Percentiles rank a stretch among this genome's conserved stretches.
Conservation (phyloP, 108 stramenopile genomes). For the Skeletonema costatum region DNA sequence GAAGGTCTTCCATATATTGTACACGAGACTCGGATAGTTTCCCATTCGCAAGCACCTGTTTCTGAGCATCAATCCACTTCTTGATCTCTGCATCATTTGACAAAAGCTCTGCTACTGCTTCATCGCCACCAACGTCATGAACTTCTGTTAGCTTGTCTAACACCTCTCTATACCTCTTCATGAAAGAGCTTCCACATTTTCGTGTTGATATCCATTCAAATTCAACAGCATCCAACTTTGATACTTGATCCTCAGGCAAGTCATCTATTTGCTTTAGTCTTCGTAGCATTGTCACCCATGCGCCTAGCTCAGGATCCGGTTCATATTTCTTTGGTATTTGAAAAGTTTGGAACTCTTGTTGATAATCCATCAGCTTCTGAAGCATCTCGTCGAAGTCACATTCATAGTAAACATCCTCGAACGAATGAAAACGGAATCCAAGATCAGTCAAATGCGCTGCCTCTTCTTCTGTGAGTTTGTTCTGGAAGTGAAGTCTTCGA, state of each 20-base stretch:
- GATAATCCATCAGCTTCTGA: slow-evolving; percentile 53
- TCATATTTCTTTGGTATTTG: slow-evolving; percentile 86
- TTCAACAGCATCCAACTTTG: slow-evolving; percentile 54
- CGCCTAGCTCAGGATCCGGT: slow-evolving; percentile 80
- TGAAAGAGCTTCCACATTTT: slow-evolving; percentile 79
- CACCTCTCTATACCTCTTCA: slow-evolving; percentile 65
- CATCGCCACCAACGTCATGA: slow-evolving; percentile 30
- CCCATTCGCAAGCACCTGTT: slow-evolving; percentile 55
- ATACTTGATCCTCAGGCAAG: slow-evolving; percentile 54
- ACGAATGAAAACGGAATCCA: slow-evolving; percentile 68
- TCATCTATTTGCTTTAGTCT: slow-evolving; percentile 47
- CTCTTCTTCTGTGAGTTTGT: slow-evolving; percentile 65
- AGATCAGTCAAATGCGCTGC: slow-evolving; percentile 50
- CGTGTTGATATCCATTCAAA: slow-evolving; percentile 77
- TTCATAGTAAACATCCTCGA: slow-evolving; percentile 81
- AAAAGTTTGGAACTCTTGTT: slow-evolving; percentile 54
- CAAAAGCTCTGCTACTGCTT: slow-evolving; percentile 14
- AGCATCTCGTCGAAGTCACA: slow-evolving; percentile 76
- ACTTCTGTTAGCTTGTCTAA: slow-evolving; percentile 23
- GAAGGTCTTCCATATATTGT: slow-evolving; percentile 65
- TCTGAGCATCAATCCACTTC: slow-evolving; percentile 65
- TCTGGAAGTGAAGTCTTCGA: slow-evolving; percentile 68
- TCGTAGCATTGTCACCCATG: slow-evolving; percentile 86
- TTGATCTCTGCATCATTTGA: slow-evolving; percentile 31
- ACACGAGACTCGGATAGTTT: slow-evolving; percentile 67